phyloP scores from a whole-genome alignment of 2,329 filamentous ascomycete species.

The Alternaria sp. region DNA sequence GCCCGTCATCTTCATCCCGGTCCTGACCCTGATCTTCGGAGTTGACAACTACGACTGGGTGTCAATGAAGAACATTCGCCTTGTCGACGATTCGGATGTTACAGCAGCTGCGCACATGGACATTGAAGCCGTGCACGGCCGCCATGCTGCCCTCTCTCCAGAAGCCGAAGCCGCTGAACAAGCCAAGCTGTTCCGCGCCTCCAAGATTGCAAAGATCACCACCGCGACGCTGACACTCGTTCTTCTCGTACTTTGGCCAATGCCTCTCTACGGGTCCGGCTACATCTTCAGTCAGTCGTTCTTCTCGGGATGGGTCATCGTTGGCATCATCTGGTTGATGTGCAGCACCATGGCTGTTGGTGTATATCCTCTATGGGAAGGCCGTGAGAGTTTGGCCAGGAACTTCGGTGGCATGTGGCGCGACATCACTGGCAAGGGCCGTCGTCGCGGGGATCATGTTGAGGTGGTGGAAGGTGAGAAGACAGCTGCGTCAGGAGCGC shows the following conservation, averaged over 20 bases:
- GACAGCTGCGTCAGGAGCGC: slow-evolving; percentile 15
- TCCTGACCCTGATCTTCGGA: slow-evolving; percentile 73
- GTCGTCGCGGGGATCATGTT: slow-evolving; percentile 10
- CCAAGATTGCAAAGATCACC: slow-evolving; percentile 61
- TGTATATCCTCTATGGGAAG: slow-evolving; percentile 81
- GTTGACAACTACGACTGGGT: slow-evolving; percentile 82
- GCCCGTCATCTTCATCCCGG: slow-evolving; percentile 74
- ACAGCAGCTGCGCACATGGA: slow-evolving; percentile 67
- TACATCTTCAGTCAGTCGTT: slow-evolving; percentile 84
- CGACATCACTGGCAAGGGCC: slow-evolving; percentile 33
- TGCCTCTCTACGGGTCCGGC: slow-evolving; percentile 82
- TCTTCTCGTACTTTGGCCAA: slow-evolving; percentile 84
- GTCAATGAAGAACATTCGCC: slow-evolving; percentile 79
- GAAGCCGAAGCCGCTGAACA: slow-evolving; percentile 49
- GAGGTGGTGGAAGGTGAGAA: slow-evolving; percentile 28
- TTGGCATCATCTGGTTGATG: slow-evolving; percentile 76
- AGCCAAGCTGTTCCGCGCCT: slow-evolving; percentile 51
- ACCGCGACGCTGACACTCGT: slow-evolving; percentile 70
- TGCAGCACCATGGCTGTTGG: slow-evolving; percentile 75
- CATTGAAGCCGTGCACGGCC: slow-evolving; percentile 63
- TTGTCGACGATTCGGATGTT: slow-evolving; percentile 77
- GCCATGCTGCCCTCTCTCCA: slow-evolving; percentile 27
- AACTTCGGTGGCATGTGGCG: slow-evolving; percentile 37
- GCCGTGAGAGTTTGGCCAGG: slow-evolving; percentile 28
- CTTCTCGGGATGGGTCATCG: slow-evolving; percentile 79